Evolutionary conservation across 1,284 basidiomycete genomes (phyloP).

Genomic region (Cryptococcus sp.): DNA sequence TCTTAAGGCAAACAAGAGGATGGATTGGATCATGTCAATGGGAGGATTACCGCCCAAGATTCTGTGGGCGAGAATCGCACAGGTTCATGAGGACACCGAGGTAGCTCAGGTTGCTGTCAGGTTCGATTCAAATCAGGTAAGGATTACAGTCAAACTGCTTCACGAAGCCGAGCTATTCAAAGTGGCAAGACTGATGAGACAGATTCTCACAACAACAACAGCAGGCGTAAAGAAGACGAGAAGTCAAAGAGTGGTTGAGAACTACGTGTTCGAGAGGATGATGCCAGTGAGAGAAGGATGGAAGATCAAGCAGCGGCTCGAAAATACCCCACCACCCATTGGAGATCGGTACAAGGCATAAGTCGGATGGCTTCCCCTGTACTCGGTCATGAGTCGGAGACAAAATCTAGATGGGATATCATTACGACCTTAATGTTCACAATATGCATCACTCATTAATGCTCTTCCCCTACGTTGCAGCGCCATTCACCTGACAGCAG

Average conservation of each 20-base stretch:
- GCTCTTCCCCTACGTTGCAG: too few species aligned
- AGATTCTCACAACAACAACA: background rate
- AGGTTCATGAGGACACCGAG: slow-evolving; percentile 12
- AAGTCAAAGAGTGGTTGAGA: slow-evolving; percentile 18
- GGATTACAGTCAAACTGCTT: too few species aligned
- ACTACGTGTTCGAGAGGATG: slow-evolving; percentile 20
- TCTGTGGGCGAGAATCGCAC: slow-evolving; percentile 15
- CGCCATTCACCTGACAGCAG: too few species aligned
- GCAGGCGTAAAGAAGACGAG: background rate
- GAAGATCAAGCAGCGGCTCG: slow-evolving; percentile 22
- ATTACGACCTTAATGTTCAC: too few species aligned
- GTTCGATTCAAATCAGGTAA: slow-evolving; percentile 27
- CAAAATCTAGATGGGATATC: too few species aligned
- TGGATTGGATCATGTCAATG: slow-evolving; percentile 18
- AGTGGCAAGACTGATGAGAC: too few species aligned
- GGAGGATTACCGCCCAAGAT: slow-evolving; percentile 12
- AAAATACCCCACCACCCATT: background rate
- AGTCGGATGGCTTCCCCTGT: too few species aligned
- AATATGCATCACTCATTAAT: too few species aligned
- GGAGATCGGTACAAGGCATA: background rate
- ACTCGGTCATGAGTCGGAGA: too few species aligned
- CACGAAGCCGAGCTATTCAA: too few species aligned
- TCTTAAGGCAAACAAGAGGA: slow-evolving; percentile 8
- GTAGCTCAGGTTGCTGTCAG: slow-evolving; percentile 18
- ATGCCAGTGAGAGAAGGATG: slow-evolving; percentile 15